These are phyloP conservation scores for Saccharomyces mikatae DNA, from an alignment of 805 yeast genomes.

Conservation along the genomic window DNA sequence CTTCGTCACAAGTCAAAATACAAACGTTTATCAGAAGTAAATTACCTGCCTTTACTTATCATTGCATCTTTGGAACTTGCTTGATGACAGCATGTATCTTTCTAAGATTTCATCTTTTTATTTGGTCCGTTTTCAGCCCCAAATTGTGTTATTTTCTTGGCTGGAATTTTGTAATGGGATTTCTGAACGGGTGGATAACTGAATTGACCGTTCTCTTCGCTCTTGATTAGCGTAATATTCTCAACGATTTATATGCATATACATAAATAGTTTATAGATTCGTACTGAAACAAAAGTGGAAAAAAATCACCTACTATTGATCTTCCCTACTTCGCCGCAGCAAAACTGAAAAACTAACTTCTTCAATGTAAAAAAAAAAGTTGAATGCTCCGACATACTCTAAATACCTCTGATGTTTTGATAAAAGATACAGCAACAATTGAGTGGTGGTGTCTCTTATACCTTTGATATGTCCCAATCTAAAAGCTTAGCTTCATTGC, in stretches of 20 bases:
- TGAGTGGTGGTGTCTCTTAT: background rate
- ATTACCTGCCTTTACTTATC: conserved; percentile 39
- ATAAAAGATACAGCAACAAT: background rate
- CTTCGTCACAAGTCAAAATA: conserved; percentile 7
- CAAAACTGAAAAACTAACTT: background rate
- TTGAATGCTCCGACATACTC: background rate
- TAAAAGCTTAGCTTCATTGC: background rate
- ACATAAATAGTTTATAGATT: background rate
- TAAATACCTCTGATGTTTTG: background rate
- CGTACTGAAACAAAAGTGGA: background rate
- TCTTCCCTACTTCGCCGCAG: conserved; percentile 1
- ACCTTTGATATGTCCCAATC: background rate
- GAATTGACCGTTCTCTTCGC: conserved; percentile 5
- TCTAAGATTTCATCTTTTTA: conserved; percentile 77
- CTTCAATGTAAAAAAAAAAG: background rate
- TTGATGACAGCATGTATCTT: conserved; percentile 62
- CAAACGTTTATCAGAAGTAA: conserved; percentile 11
- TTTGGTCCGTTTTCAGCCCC: conserved; percentile 98
- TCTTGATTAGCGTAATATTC: background rate
- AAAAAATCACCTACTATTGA: conserved; percentile 1
- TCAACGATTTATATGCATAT: background rate
- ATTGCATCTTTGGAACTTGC: conserved; percentile 49
- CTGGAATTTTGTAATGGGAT: conserved; percentile 55
- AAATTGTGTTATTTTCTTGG: conserved; percentile 71
- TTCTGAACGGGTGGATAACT: conserved; percentile 33